Conservation (phyloP, 768 basidiomycete species). For the Termitomyces sp. region DNA sequence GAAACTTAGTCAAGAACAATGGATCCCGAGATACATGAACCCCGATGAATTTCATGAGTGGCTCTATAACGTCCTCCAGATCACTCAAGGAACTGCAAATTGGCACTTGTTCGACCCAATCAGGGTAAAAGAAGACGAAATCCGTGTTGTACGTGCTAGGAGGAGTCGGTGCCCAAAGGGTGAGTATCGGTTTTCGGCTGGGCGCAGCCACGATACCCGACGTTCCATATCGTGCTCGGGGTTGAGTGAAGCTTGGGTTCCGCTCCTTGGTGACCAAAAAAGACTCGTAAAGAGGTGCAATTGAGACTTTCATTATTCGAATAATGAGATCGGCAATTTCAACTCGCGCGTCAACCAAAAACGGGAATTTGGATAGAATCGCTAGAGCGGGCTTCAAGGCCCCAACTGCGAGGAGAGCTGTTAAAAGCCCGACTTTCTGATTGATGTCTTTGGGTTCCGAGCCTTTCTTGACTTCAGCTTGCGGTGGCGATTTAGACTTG, state of each 20-base stretch:
- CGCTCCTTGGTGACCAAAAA: slow-evolving; percentile 50
- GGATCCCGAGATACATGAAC: slow-evolving; percentile 78
- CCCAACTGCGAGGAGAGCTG: slow-evolving; percentile 82
- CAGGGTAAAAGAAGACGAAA: slow-evolving; percentile 88
- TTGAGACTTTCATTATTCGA: slow-evolving; percentile 63
- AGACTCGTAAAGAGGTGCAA: slow-evolving; percentile 62
- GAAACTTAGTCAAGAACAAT: slow-evolving; percentile 71
- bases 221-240: slow-evolving; percentile 59
- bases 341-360: slow-evolving; percentile 75
- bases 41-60: slow-evolving; percentile 75
- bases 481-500: slow-evolving; percentile 32
- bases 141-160: slow-evolving; percentile 68
- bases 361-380: slow-evolving; percentile 78
- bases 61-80: slow-evolving; percentile 68
- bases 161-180: slow-evolving; percentile 75
- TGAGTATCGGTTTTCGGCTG: slow-evolving; percentile 61
- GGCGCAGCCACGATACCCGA: slow-evolving; percentile 48
- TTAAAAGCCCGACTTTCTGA: slow-evolving; percentile 76
- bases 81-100: slow-evolving; percentile 61
- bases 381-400: slow-evolving; percentile 73
- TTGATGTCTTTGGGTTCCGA: slow-evolving; percentile 44
- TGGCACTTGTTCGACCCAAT: slow-evolving; percentile 73
- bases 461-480: slow-evolving; percentile 27
- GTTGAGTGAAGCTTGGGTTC: slow-evolving; percentile 55
- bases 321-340: slow-evolving; percentile 86